Conservation (phyloP, 2,329 filamentous ascomycete genomes). For the Xylaria arbuscula region DNA sequence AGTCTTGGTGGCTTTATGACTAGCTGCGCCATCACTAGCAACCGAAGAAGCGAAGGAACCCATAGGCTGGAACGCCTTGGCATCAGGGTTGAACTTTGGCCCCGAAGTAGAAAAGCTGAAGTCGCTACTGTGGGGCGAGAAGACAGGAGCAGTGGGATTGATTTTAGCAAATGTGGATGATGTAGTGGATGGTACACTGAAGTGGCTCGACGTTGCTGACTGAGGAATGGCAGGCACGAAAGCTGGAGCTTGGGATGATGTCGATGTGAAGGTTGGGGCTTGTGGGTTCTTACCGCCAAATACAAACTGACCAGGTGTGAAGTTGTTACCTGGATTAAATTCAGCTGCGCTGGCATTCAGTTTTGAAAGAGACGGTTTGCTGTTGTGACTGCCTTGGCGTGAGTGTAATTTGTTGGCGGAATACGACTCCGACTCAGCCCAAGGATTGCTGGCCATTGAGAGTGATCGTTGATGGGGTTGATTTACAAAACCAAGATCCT, state of each 20-base stretch:
- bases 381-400: conserved; percentile 68
- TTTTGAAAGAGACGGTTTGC: conserved; percentile 78
- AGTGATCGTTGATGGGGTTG: conserved; percentile 65
- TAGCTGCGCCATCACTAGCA: conserved; percentile 58
- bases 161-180: conserved; percentile 62
- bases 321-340: conserved; percentile 70
- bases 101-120: conserved; percentile 67
- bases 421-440: conserved; percentile 64
- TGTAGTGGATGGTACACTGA: conserved; percentile 55
- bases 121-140: conserved; percentile 74
- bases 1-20: conserved; percentile 57
- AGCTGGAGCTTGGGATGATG: conserved; percentile 57
- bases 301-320: conserved; percentile 63
- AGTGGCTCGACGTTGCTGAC: conserved; percentile 54
- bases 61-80: conserved; percentile 78
- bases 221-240: conserved; percentile 51
- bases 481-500: conserved; percentile 60
- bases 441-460: conserved; percentile 71
- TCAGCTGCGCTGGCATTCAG: conserved; percentile 91
- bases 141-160: conserved; percentile 75
- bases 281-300: conserved; percentile 56
- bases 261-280: conserved; percentile 59
- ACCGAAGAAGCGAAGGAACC: conserved; percentile 60
- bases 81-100: conserved; percentile 79
- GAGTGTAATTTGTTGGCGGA: conserved; percentile 52